Base-by-base conservation (phyloP, 148 eudicot species). In the Drosera capensis region DNA sequence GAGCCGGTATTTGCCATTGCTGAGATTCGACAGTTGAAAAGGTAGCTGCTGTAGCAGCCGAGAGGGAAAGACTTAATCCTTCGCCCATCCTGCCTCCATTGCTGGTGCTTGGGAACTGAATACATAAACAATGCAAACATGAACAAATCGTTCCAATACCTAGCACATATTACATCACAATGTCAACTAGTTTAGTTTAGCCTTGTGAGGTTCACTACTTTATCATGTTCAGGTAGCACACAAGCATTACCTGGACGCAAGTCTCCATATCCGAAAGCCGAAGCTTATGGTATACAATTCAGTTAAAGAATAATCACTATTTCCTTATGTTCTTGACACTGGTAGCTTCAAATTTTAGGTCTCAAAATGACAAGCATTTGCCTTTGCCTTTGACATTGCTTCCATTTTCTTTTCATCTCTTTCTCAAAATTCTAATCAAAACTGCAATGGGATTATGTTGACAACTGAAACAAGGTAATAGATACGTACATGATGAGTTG, bases 71-170 rank as follows among this genome's bases (percentile, higher is more conserved):
- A 34, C n/a, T 15, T 34, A 2, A 13, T 34, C 38, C 38, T 13
- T 12, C 14, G 19, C 44, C 45, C 17, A 43, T 38, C 45, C 66
- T 49, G 8, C 68, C 75, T 44, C 65, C 71, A 24, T 54, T 70
- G 58, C 62, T 72, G 72, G 72, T 69, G 68, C 82, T 62, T 29
- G 74, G 66, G 46, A 56, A 74, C 61, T 78, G 73, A 58, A 62
- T 46, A 71, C 73, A 61, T 22, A 56, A 9, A 38, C 8, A 29
- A 5, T 4, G 44, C 18, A 20, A 6, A 28, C 31, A 28, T 5
- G 7, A 6, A 28, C 31, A 28, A 11, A 28, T 6, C 31, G 31
- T 28, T 5, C 5, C 5, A 28, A 11, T 28, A 11, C 7, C 7
- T 11, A 11, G 11, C 5, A 11, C 11, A 5, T 5, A 11, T 6